A percentile compares a stretch with the other conserved stretches of the same genome.
Evolutionary conservation across 176 grass and related monocot species (phyloP).

Genomic region (Puccinellia tenuiflora): DNA sequence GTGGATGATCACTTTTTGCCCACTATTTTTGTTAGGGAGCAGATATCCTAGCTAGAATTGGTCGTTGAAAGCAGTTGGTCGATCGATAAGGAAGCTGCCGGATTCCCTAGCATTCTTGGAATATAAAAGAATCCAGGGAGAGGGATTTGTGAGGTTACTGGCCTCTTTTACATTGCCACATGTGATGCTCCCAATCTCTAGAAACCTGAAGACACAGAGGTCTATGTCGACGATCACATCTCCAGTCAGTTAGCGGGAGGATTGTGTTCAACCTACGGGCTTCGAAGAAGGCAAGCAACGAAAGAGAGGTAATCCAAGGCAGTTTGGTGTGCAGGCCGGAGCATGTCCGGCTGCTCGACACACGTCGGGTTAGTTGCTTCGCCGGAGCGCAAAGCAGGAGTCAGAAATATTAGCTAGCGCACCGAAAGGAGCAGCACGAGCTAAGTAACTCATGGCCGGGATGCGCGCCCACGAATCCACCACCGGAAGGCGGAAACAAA

Average conservation of each 20-base stretch:
- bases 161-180: not conserved
- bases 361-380: too few relatives aligned
- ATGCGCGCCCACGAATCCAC: too few relatives aligned
- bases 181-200: conserved; percentile 10
- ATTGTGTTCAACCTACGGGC: too few relatives aligned
- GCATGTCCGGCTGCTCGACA: too few relatives aligned
- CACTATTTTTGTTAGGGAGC: not conserved
- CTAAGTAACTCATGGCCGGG: too few relatives aligned
- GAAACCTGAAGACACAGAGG: not conserved
- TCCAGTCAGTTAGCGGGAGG: not conserved
- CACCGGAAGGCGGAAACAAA: too few relatives aligned
- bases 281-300: too few relatives aligned
- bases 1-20: not conserved
- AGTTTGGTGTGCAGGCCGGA: too few relatives aligned
- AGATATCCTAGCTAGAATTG: not conserved
- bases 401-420: too few relatives aligned
- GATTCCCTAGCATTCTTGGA: not conserved
- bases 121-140: not conserved
- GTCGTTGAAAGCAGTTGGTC: not conserved
- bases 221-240: not conserved
- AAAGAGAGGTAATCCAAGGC: too few relatives aligned
- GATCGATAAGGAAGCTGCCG: not conserved
- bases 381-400: too few relatives aligned
- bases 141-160: not conserved
- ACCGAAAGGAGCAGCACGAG: too few relatives aligned